A percentile compares a stretch with the other conserved stretches of the same genome.
phyloP scores from a whole-genome alignment of 495 filamentous ascomycete species.

The Hypoxylon crocopeplum region DNA sequence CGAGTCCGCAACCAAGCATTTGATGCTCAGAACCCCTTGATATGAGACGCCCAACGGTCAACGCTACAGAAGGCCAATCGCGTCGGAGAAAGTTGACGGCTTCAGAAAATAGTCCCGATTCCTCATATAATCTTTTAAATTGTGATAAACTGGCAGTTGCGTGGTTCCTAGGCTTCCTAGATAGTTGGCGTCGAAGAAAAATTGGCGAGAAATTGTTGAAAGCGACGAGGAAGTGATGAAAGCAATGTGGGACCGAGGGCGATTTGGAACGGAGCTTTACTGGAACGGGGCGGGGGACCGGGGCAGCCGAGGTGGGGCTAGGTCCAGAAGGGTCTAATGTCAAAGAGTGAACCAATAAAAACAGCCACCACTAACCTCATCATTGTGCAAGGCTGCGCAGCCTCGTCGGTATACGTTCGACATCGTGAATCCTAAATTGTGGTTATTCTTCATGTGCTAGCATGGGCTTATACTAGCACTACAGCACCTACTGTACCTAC shows the following conservation, averaged over 20 bases:
- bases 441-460: too few species aligned
- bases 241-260: neutral
- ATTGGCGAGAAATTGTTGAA: too few species aligned
- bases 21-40: slow-evolving; percentile 5
- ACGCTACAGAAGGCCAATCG: neutral
- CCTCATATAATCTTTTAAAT: neutral
- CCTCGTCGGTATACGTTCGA: neutral
- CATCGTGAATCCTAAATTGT: slow-evolving; percentile 2
- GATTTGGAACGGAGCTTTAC: neutral
- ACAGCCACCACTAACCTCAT: slow-evolving; percentile 10
- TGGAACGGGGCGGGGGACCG: neutral
- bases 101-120: neutral
- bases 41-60: neutral
- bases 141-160: neutral
- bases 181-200: slow-evolving; percentile 1
- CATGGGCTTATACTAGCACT: too few species aligned
- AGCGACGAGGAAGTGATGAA: slow-evolving; percentile 7
- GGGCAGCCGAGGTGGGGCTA: slow-evolving; percentile 1
- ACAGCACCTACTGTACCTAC: neutral
- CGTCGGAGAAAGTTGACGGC: slow-evolving; percentile 1
- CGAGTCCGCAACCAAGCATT: slow-evolving; percentile 8
- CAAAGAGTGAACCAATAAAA: slow-evolving; percentile 15
- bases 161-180: slow-evolving; percentile 12
- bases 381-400: slow-evolving; percentile 19
- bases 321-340: neutral